Base-by-base conservation (phyloP, 768 basidiomycete genomes). In the Tricholoma sp. region DNA sequence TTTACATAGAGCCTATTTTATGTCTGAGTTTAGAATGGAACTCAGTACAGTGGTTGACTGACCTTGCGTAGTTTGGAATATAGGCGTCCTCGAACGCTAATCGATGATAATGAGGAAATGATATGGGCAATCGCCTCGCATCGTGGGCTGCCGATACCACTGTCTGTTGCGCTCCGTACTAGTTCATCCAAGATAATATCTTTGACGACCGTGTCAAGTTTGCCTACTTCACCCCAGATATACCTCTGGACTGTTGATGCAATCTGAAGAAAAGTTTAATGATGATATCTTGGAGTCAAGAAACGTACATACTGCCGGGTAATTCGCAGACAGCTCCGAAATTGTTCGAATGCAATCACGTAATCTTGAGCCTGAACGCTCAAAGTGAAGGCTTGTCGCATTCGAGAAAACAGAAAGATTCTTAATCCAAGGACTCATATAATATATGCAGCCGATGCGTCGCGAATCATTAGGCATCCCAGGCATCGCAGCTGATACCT, bases 401-500 rank as follows among this genome's bases (percentile, higher is more conserved):
- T 87, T 86, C 28, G 81, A 80, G 59, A 90, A 94, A 12, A 75
- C 69, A 2, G 81, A 76, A 1, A 97, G 75, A 63, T 95, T 94
- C 66, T 80, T 85, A 41, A 96, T 81, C 94, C 94, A 97, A 3
- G 94, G 93, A 39, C 80, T 83, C 77, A 96, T 79, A 65, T 93
- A 94, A 57, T 88, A 84, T 18, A 95, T 68, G 63, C 86, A 92
- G 57, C 79, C 81, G 39, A 90, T 83, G 37, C 86, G 84, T 49
- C 88, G 86, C 1, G 71, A 77, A 5, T 65, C 57, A 60, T 72
- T 72, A 58, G 66, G 78, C 76, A 74, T 78, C 47, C 76, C 73
- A n/a, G 75, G 72, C 76, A 90, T 83, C 2, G 84, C 81, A 0
- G 79, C 80, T 32, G 82, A 82, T 29, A 94, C 89, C 69, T 94